Evolutionary conservation across 345 rosid species (phyloP), one percentile per base, ranked within the genome.

Genomic region (Ailanthus altissimus): DNA sequence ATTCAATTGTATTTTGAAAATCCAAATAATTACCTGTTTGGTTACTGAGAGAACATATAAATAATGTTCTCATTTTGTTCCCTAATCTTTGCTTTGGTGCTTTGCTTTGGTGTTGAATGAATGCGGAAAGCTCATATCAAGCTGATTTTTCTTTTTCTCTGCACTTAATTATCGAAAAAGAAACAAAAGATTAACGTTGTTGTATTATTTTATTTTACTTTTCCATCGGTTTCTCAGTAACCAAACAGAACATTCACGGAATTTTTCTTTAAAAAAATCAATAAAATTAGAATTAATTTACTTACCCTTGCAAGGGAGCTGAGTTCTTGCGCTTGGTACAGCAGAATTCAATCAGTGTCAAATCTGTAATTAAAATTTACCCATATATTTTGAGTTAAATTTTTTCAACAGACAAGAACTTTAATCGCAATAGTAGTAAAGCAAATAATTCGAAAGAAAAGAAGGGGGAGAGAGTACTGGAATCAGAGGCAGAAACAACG

Each of bases 231-330:
- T 64, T 71, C 57, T 76, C 56, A 18, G 67, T 16, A 46, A 45
- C 65, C 74, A 75, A 64, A 12, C 36, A 4, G 67, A 70, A 61
- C 62, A 45, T 11, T 60, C 32, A 54, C 67, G 6, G 56, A 70
- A 65, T 8, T 50, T 63, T 13, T 7, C 50, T 63, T 13, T 7
- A 51, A 76, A 38, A 53, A 49, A 64, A 76, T 63, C 43, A 26
- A 6, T 12, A n/a, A 26, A 10, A 11, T 45, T 60, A 36, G 25
- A 14, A 40, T 25, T 8, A 43, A 46, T n/a, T 5, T 25, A 45
- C 32, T 79, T 88, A 94, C 98, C 98, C 97, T 73, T 83, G 91
- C 65, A 83, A 77, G 21, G 98, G 98, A 86, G 98, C 97, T 32
- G 97, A 94, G 76, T 75, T 85, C 49, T 82, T 86, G 84, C 90